Base-by-base conservation (phyloP, 768 basidiomycete species). In the Gyrodon lividus region DNA sequence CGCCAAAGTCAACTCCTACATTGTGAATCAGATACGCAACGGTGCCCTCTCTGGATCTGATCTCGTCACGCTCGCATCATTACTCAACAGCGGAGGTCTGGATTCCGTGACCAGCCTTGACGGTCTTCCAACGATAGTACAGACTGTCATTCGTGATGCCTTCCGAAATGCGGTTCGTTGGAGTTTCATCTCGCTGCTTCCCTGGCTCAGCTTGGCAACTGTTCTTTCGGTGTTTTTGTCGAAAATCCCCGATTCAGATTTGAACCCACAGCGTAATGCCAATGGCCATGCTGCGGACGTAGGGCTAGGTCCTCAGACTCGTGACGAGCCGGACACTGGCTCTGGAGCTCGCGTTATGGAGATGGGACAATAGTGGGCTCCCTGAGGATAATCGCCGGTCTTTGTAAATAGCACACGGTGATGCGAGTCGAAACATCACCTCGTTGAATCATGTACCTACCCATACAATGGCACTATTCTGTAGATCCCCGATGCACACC, bases 181-280 rank as follows among this genome's bases (percentile, higher is more conserved):
- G 74, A 56, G 63, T 13, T 81, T 81, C 50, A 63, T 78, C 47
- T 76, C 73, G 20, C 56, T 80, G 46, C 52, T 80, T n/a, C 78
- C 78, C 0, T 81, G 78, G 78, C 57, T 66, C 35, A 74, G 55
- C 22, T 30, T 79, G 13, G 64, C 69, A 24, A 51, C 61, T 31
- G 19, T 79, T 23, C 6, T 63, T 17, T 69, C 71, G 24, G 40
- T 78, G 46, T 73, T 77, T 57, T 59, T 80, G 62, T 54, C 62
- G 7, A 69, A 62, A 22, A 75, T 79, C 9, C 43, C 34, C 14
- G 71, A 73, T 50, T 23, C 54, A 20, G 60, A 68, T 20, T 9
- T 13, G 45, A 43, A 31, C 1, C 22, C 0, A 14, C 17, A 20
- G 6, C 28, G 2, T 0, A 22, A 16, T 7, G 38, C 4, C 8